These are phyloP conservation scores for Globisporangium splendens DNA, from an alignment of 352 stramenopile genomes.

Conservation along the genomic window DNA sequence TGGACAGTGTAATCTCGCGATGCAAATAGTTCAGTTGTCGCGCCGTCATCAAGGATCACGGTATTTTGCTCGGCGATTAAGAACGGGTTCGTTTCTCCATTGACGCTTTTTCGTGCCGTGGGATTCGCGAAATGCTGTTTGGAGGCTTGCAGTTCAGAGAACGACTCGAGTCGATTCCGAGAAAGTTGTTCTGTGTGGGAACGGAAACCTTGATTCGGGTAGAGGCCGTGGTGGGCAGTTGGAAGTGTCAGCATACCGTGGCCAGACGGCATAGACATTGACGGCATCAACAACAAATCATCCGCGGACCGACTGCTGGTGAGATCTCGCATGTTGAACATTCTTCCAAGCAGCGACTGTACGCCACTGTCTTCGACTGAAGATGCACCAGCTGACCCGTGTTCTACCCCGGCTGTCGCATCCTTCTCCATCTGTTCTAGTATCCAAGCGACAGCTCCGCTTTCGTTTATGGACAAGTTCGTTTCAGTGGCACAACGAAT, in stretches of 20 bases:
- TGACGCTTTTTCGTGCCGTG: neutral
- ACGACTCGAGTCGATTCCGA: slow-evolving; percentile 4
- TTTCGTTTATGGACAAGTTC: slow-evolving; percentile 44
- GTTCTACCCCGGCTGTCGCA: slow-evolving; percentile 4
- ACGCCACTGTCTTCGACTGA: neutral
- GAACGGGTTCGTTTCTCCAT: slow-evolving; percentile 5
- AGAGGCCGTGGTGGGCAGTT: neutral
- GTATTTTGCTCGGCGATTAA: slow-evolving; percentile 20
- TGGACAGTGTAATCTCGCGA: neutral
- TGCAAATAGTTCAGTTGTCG: slow-evolving; percentile 1
- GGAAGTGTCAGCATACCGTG: neutral
- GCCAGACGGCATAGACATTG: neutral
- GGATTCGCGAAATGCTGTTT: neutral
- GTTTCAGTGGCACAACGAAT: slow-evolving; percentile 58
- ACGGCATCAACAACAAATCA: slow-evolving; percentile 5
- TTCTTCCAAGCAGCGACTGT: neutral
- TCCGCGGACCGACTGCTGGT: slow-evolving; percentile 14
- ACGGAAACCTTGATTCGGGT: slow-evolving; percentile 1
- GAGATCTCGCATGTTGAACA: slow-evolving; percentile 7
- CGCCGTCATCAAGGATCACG: slow-evolving; percentile 1
- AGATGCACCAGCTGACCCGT: neutral
- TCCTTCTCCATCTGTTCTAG: slow-evolving; percentile 89
- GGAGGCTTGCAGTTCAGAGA: neutral
- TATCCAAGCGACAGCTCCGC: slow-evolving; percentile 83
- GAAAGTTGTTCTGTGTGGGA: slow-evolving; percentile 9